These are phyloP conservation scores for Rhizopogon sp. DNA, from an alignment of 768 basidiomycete species.

Conservation along the genomic window DNA sequence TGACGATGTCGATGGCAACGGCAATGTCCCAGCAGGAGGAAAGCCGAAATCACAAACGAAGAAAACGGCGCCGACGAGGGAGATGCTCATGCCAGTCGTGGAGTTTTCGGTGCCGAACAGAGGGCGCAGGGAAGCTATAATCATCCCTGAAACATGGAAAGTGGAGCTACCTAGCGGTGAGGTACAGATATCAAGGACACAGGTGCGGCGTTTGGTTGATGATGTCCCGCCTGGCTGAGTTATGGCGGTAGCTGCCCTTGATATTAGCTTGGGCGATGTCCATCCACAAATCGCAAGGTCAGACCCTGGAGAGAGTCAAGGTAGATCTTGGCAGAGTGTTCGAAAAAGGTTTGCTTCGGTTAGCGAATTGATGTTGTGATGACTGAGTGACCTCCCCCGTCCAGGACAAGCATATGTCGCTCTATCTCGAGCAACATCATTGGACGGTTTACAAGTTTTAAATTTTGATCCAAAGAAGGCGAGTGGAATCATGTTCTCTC, in stretches of 20 bases:
- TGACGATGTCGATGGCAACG: conserved; percentile 30
- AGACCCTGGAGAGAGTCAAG: conserved; percentile 91
- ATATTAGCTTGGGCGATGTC: conserved; percentile 98
- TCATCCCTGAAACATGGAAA: conserved; percentile 78
- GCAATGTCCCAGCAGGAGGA: conserved; percentile 16
- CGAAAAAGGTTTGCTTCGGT: conserved; percentile 64
- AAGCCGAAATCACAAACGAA: conserved; percentile 27
- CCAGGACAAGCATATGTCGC: conserved; percentile 89
- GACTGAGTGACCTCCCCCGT: background rate
- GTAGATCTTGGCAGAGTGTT: conserved; percentile 93
- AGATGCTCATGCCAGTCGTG: conserved; percentile 62
- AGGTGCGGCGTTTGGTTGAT: conserved; percentile 44
- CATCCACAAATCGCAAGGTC: conserved; percentile 98
- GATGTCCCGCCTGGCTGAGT: background rate
- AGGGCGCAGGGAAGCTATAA: conserved; percentile 45
- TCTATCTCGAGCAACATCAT: conserved; percentile 80
- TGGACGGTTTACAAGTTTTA: conserved; percentile 82
- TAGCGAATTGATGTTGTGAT: background rate
- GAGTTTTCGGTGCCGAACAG: conserved; percentile 67
- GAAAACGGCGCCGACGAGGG: conserved; percentile 22
- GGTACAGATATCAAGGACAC: conserved; percentile 69
- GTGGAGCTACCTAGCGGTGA: conserved; percentile 85
- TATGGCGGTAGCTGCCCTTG: conserved; percentile 58
- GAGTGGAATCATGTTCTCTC: conserved; percentile 1
- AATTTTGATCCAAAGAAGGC: conserved; percentile 77